A percentile compares a stretch with the other conserved stretches of the same genome.
phyloP scores from a whole-genome alignment of 208 protist genomes.

The Porcisia deanei region DNA sequence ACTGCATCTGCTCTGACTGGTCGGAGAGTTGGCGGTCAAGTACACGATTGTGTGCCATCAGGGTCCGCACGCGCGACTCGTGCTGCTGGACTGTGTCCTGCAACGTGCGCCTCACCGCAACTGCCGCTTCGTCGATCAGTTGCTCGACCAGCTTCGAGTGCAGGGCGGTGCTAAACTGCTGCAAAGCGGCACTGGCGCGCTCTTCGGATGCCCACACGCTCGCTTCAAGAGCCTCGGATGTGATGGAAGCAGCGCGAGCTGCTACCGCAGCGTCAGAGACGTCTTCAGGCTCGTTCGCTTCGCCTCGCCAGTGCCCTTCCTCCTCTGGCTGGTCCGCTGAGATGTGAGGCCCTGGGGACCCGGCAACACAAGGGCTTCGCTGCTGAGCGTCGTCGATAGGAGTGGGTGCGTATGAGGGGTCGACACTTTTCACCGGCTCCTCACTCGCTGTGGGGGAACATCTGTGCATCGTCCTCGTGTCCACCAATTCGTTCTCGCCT shows the following conservation, averaged over 20 bases:
- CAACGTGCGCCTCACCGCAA: constrained; percentile 24
- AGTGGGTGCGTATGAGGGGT: too few relatives aligned
- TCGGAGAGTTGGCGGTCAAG: constrained; percentile 12
- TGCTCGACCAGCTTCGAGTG: constrained; percentile 35
- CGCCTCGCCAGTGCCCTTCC: not conserved
- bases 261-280: not conserved
- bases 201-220: constrained; percentile 22
- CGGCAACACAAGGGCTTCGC: too few relatives aligned
- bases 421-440: not conserved
- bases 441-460: not conserved
- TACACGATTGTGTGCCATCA: constrained; percentile 21
- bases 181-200: constrained; percentile 21
- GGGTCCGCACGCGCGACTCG: constrained; percentile 12
- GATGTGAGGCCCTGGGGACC: too few relatives aligned
- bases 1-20: constrained; percentile 19
- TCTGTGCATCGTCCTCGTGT: not conserved
- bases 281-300: not conserved
- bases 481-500: not conserved
- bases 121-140: constrained; percentile 29
- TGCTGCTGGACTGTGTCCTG: constrained; percentile 24
- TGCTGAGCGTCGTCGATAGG: too few relatives aligned
- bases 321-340: not conserved
- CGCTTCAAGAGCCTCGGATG: constrained; percentile 10
- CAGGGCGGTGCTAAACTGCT: constrained; percentile 26
- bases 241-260: constrained; percentile 10